Percentiles rank a stretch among this genome's conserved stretches.
These are phyloP conservation scores for Cylindricascospora bacillispora DNA, from an alignment of 1,139 yeast species.

Conservation along the genomic window DNA sequence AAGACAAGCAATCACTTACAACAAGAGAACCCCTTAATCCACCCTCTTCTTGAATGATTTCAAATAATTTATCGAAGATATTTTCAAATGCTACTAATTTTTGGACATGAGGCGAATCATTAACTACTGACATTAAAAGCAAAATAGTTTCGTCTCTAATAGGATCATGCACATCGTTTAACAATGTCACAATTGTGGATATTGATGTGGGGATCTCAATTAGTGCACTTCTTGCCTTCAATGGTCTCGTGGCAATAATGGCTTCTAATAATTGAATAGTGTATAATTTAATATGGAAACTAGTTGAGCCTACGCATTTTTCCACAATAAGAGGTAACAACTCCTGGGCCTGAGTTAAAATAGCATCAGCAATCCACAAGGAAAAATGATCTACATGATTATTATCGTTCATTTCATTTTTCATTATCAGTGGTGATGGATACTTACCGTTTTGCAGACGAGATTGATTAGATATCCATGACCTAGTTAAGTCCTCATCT, in stretches of 20 bases:
- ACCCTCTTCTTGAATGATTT: constrained; percentile 74
- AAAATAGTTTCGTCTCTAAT: constrained; percentile 79
- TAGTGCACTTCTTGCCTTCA: constrained; percentile 61
- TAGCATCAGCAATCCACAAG: constrained; percentile 91
- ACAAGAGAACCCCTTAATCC: constrained; percentile 83
- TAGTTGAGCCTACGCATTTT: constrained; percentile 38
- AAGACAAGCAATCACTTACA: constrained; percentile 77
- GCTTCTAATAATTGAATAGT: constrained; percentile 80
- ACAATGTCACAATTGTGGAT: constrained; percentile 54
- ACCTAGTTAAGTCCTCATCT: constrained; percentile 39
- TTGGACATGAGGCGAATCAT: constrained; percentile 77
- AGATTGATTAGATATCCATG: constrained; percentile 66
- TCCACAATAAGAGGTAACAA: constrained; percentile 47
- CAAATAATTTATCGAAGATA: constrained; percentile 70
- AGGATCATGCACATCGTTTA: constrained; percentile 75
- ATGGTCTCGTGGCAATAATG: constrained; percentile 63
- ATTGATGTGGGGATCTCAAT: constrained; percentile 68
- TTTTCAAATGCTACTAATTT: constrained; percentile 91
- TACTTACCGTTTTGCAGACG: constrained; percentile 68
- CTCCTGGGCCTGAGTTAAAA: constrained; percentile 58
- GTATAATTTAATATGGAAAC: constrained; percentile 69
- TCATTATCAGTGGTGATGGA: constrained; percentile 64
- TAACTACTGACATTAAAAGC: constrained; percentile 69
- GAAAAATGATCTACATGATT: constrained; percentile 89
- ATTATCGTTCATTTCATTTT: constrained; percentile 35